Percentiles rank a stretch among this genome's conserved stretches.
These are phyloP conservation scores for Cyberlindnera lachancei DNA, from an alignment of 805 yeast genomes.

Conservation along the genomic window DNA sequence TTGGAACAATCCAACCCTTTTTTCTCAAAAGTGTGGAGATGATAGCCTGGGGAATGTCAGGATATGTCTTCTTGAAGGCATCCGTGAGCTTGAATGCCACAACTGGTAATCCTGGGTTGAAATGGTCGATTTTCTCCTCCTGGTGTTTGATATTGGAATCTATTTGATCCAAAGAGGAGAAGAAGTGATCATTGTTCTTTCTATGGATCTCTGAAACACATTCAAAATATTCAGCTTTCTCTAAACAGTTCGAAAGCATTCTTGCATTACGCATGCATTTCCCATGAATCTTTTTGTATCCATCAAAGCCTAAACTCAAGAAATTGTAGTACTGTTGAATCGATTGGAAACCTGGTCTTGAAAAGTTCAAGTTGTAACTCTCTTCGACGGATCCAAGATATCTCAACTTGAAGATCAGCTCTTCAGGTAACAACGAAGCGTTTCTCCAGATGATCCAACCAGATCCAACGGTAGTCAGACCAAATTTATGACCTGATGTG, in stretches of 20 bases:
- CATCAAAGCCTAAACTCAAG: conserved; percentile 60
- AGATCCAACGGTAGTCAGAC: conserved; percentile 81
- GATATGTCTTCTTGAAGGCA: conserved; percentile 48
- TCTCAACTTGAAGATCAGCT: conserved; percentile 67
- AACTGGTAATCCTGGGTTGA: conserved; percentile 77
- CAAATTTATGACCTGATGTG: conserved; percentile 91
- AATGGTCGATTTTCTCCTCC: conserved; percentile 35
- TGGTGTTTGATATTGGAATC: conserved; percentile 23
- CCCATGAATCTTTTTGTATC: conserved; percentile 58
- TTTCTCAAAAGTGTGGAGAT: conserved; percentile 66
- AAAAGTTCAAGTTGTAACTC: conserved; percentile 79
- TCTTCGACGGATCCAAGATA: conserved; percentile 87
- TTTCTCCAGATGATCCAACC: conserved; percentile 91
- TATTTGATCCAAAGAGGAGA: conserved; percentile 12
- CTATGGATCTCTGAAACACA: conserved; percentile 76
- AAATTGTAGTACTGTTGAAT: conserved; percentile 82
- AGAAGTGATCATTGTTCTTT: conserved; percentile 30
- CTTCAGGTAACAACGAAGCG: conserved; percentile 54
- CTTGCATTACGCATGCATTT: conserved; percentile 69
- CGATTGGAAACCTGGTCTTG: conserved; percentile 90
- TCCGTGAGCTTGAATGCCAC: conserved; percentile 75
- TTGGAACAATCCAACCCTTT: conserved; percentile 84
- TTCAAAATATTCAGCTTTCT: conserved; percentile 57
- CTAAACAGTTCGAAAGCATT: conserved; percentile 50
- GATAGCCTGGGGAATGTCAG: conserved; percentile 77